phyloP scores from a whole-genome alignment of 768 basidiomycete genomes.

The Tulasnella sp. region DNA sequence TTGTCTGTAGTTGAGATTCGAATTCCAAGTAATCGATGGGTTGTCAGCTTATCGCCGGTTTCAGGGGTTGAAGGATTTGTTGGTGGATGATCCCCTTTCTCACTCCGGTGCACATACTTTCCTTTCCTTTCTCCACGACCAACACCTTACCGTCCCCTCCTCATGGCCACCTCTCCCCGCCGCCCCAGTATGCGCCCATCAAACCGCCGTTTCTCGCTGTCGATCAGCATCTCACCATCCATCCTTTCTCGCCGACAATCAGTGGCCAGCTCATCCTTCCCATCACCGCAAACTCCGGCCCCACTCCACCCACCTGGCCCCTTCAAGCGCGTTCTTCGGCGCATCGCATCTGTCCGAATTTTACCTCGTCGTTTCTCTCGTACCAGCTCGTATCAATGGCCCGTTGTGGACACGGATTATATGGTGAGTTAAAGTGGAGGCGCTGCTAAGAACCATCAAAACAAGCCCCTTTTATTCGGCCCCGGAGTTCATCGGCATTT shows the following conservation, averaged over 20 bases:
- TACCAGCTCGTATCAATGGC: not conserved
- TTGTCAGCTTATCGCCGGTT: too few relatives aligned
- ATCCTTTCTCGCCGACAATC: slow-evolving; percentile 6
- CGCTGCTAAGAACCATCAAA: not conserved
- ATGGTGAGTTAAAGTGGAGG: not conserved
- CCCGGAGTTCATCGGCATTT: not conserved
- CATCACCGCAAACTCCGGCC: not conserved
- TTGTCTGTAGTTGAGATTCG: too few relatives aligned
- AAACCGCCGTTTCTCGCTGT: slow-evolving; percentile 5
- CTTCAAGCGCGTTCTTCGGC: slow-evolving; percentile 6
- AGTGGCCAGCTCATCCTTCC: not conserved
- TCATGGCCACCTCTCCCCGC: too few relatives aligned
- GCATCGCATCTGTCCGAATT: not conserved
- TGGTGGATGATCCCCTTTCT: too few relatives aligned
- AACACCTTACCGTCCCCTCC: not conserved
- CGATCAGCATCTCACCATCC: slow-evolving; percentile 2
- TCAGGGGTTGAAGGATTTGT: too few relatives aligned
- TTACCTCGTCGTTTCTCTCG: not conserved
- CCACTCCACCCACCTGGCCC: not conserved
- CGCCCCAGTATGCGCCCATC: too few relatives aligned
- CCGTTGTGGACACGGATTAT: slow-evolving; percentile 5
- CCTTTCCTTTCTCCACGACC: not conserved
- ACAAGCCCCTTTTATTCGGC: not conserved
- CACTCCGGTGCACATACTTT: not conserved
- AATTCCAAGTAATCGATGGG: too few relatives aligned